phyloP scores from a whole-genome alignment of 106 monocot genomes.

The Gastrodia elata region DNA sequence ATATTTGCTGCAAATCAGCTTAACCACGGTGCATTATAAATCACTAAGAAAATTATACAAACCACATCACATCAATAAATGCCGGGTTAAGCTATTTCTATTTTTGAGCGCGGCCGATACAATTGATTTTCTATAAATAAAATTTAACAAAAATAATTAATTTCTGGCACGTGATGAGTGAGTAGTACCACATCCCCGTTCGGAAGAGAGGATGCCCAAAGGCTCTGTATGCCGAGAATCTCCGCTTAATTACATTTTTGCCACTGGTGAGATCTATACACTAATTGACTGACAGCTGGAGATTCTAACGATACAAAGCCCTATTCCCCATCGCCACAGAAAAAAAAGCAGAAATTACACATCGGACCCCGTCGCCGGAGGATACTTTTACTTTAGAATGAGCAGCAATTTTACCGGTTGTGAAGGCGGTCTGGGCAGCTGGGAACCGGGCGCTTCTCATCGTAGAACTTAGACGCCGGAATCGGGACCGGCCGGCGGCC shows the following conservation, averaged over 20 bases:
- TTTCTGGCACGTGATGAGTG: neutral
- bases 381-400: slow-evolving; percentile 3
- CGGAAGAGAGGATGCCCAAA: neutral
- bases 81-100: no score
- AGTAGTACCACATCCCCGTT: neutral
- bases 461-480: slow-evolving; percentile 8
- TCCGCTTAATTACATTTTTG: slow-evolving; percentile 14
- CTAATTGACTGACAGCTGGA: neutral
- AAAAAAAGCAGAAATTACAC: neutral
- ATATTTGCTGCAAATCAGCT: no score
- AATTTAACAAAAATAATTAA: no score
- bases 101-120: no score
- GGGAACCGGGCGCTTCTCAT: slow-evolving; percentile 27
- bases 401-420: slow-evolving; percentile 20
- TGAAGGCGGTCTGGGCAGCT: slow-evolving; percentile 43
- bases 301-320: slow-evolving; percentile 24
- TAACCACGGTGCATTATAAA: no score
- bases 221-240: slow-evolving; percentile 23
- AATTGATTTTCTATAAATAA: no score
- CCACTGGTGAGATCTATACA: neutral
- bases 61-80: no score
- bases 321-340: neutral
- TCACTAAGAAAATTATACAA: no score
- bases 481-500: neutral
- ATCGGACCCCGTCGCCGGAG: neutral